A percentile compares a stretch with the other conserved stretches of the same genome.
phyloP scores from a whole-genome alignment of 306 rosid species.

The Pachyrhizus erosus region DNA sequence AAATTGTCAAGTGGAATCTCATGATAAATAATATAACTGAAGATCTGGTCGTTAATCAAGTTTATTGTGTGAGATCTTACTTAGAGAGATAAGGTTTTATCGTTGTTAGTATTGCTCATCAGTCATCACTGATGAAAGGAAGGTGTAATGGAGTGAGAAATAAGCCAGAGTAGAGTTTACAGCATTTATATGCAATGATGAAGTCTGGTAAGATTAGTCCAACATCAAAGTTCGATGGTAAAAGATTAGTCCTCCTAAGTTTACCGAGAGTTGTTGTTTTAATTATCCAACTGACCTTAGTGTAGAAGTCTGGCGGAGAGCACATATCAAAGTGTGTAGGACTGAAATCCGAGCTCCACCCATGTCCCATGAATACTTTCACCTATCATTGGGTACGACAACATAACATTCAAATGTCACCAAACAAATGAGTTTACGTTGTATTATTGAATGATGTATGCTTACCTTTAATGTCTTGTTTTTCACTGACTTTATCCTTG shows the following conservation, averaged over 20 bases:
- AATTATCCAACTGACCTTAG: conserved; percentile 58
- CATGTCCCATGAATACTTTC: conserved; percentile 59
- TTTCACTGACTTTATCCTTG: conserved; percentile 50
- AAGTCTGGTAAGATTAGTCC: background rate
- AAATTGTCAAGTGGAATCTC: background rate
- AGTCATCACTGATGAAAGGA: no score
- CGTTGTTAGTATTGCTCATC: background rate
- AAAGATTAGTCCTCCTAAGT: background rate
- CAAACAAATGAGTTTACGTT: conserved; percentile 26
- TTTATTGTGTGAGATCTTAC: background rate
- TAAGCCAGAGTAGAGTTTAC: background rate
- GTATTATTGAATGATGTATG: conserved; percentile 2
- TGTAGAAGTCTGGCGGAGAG: conserved; percentile 94
- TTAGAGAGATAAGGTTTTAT: no score
- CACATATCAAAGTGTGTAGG: conserved; percentile 61
- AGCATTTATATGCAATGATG: conserved; percentile 10
- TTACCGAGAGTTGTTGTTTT: background rate
- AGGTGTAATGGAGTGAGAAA: no score
- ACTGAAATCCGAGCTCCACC: conserved; percentile 59
- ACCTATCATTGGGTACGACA: conserved; percentile 57
- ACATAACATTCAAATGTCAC: conserved; percentile 4
- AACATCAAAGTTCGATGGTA: conserved; percentile 6
- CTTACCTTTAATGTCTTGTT: conserved; percentile 78
- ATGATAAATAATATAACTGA: background rate
- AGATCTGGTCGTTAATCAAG: background rate